Percentiles rank a stretch among this genome's conserved stretches.
Conservation (phyloP, 164 flowering plant species). For the Stephania cephalantha region DNA sequence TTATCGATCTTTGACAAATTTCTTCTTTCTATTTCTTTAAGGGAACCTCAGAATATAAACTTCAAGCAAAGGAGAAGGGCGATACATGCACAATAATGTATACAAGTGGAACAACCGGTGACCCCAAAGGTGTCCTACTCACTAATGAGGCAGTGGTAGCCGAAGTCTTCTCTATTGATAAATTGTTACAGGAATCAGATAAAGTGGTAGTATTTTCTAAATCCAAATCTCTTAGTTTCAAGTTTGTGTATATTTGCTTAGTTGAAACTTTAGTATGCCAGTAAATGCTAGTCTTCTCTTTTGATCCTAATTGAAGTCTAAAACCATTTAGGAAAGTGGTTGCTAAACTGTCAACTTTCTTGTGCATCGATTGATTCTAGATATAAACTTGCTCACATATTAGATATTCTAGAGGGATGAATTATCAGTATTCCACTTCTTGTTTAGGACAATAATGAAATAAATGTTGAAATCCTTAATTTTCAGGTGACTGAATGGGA, state of each 20-base stretch:
- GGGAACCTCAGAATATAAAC: conserved; percentile 50
- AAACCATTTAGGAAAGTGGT: neutral
- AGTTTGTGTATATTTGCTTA: neutral
- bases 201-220: conserved; percentile 43
- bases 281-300: neutral
- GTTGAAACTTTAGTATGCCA: neutral
- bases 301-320: neutral
- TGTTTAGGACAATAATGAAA: neutral
- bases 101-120: conserved; percentile 14
- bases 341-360: neutral
- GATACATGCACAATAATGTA: conserved; percentile 12
- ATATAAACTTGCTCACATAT: neutral
- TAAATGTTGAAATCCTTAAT: neutral
- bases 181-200: conserved; percentile 51
- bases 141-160: conserved; percentile 51
- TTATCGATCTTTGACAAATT: too few relatives aligned
- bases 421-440: neutral
- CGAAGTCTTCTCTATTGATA: conserved; percentile 57
- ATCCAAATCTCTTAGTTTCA: neutral
- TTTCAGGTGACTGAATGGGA: conserved; percentile 63
- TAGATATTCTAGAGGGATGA: neutral
- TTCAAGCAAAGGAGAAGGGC: neutral
- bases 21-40: conserved; percentile 18
- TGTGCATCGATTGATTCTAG: neutral
- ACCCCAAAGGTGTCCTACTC: conserved; percentile 2